Evolutionary conservation across 345 rosid genomes (phyloP), one percentile per base, ranked within the genome.

Genomic region (Turritis glabra): DNA sequence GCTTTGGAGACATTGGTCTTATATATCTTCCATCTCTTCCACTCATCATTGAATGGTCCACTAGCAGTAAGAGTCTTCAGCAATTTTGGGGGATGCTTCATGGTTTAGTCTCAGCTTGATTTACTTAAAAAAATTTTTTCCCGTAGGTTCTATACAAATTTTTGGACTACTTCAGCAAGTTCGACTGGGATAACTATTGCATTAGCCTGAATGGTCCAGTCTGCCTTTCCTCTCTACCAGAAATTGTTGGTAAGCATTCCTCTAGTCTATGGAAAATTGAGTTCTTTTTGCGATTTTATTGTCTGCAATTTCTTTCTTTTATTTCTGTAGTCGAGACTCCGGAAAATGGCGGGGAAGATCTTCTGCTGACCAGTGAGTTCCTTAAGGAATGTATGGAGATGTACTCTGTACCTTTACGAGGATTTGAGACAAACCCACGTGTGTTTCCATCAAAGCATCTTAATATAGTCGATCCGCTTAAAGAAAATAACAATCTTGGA

Each of bases 151-250:
- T 95, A 35, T 83, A 85, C 73, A 90, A 83, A 78, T 92, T 92
- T 84, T 84, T 92, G 88, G 96, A 95, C 64, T 89, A 87, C 83
- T 95, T 88, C 74, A 92, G 98, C 90, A 89, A 91, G 80, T 92
- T 96, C 62, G 98, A 96, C 70, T 96, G 99, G 96, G 95, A 90
- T 64, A 92, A 85, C 64, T 90, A 84, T 58, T 90, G 99, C 67
- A 84, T 90, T 73, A 92, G 90, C 82, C 80, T 96, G 77, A 85
- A 75, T 67, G 98, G 98, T 51, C 98, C 85, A 1, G 82, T 89
- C 51, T 81, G 83, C 51, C 43, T 88, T 74, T 85, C 98, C 14
- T 80, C 89, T 43, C 73, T 86, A 67, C 96, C 90, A 14, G 90
- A 88, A 13, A 56, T 86, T 74, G 83, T 82, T 29, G 94, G 98